Evolutionary conservation across 805 yeast genomes (phyloP).

Genomic region (Saturnispora diversa): DNA sequence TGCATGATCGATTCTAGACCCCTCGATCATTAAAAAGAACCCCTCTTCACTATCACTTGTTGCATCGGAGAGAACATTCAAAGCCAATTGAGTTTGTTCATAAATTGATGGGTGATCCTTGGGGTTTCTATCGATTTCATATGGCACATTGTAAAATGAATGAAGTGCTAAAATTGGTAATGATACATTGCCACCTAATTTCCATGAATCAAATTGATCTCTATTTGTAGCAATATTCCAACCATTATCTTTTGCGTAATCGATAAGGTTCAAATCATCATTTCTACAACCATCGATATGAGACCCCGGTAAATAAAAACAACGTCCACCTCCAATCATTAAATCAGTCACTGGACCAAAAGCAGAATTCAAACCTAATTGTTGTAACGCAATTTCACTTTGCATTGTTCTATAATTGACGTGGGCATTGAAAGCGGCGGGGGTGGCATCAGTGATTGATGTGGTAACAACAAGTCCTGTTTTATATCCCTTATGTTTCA

Average conservation of each 20-base stretch:
- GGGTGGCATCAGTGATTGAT: slow-evolving; percentile 89
- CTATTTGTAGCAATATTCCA: slow-evolving; percentile 59
- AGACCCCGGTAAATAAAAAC: slow-evolving; percentile 59
- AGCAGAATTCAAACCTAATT: slow-evolving; percentile 65
- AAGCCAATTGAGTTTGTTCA: slow-evolving; percentile 70
- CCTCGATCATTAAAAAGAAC: slow-evolving; percentile 80
- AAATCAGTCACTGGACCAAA: slow-evolving; percentile 75
- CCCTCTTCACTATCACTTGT: slow-evolving; percentile 71
- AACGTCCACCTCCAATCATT: slow-evolving; percentile 86
- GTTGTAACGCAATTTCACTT: slow-evolving; percentile 81
- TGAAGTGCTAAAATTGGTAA: slow-evolving; percentile 73
- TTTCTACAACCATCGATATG: slow-evolving; percentile 56
- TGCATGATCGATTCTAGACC: slow-evolving; percentile 91
- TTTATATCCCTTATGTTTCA: slow-evolving; percentile 67
- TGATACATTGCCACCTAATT: slow-evolving; percentile 52
- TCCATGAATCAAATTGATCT: slow-evolving; percentile 47
- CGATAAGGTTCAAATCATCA: slow-evolving; percentile 62
- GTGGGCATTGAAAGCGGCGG: slow-evolving; percentile 83
- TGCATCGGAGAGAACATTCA: slow-evolving; percentile 58
- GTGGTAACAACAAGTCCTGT: slow-evolving; percentile 94
- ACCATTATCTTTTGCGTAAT: slow-evolving; percentile 52
- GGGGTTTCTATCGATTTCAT: slow-evolving; percentile 67
- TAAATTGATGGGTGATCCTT: slow-evolving; percentile 63
- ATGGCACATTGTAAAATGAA: slow-evolving; percentile 75
- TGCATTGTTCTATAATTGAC: slow-evolving; percentile 70